phyloP scores from a whole-genome alignment of 2,329 filamentous ascomycete species.

The Colletotrichum sp. region DNA sequence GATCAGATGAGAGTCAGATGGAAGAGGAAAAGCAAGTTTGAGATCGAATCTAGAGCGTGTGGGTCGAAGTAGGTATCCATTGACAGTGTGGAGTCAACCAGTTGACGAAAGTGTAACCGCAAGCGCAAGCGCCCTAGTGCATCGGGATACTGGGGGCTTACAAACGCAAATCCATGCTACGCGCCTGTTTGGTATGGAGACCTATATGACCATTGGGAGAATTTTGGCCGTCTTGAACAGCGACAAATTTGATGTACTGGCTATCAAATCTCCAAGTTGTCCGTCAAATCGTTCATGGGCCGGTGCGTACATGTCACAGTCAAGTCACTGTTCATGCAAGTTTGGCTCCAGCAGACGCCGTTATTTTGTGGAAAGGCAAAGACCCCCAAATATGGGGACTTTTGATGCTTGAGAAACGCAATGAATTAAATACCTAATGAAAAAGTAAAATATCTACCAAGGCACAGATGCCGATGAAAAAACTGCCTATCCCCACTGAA shows the following conservation, averaged over 20 bases:
- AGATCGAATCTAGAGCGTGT: background rate
- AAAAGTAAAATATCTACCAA: background rate
- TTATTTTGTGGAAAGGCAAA: rapidly evolving
- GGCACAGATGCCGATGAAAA: background rate
- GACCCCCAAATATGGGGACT: background rate
- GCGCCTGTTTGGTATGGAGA: background rate
- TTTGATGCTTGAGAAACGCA: background rate
- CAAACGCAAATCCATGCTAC: background rate
- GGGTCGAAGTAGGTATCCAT: background rate
- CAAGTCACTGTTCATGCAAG: background rate
- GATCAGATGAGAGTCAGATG: background rate
- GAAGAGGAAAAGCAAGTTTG: background rate
- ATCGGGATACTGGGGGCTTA: background rate
- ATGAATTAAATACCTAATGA: background rate
- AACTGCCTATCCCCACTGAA: background rate
- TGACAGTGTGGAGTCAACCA: background rate
- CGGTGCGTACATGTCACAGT: background rate
- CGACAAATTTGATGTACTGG: background rate
- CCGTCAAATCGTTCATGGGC: background rate
- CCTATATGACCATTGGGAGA: background rate
- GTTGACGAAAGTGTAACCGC: background rate
- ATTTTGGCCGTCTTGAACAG: background rate
- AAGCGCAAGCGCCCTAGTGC: background rate
- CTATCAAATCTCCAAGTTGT: background rate
- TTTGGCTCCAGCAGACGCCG: too few relatives aligned